These are phyloP conservation scores for Acacia crassicarpa DNA, from an alignment of 306 rosid genomes.

Conservation along the genomic window DNA sequence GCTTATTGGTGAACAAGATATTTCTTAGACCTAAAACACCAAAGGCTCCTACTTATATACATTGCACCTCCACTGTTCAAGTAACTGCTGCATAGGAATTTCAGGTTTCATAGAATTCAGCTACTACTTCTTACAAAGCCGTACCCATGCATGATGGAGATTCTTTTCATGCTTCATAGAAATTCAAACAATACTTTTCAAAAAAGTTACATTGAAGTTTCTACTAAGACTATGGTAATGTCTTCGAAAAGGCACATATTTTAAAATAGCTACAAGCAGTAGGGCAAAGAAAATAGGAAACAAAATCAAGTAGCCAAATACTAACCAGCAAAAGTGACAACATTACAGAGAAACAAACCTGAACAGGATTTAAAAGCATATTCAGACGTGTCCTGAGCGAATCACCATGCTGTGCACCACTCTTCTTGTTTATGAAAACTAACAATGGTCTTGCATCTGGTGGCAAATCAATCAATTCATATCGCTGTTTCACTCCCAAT, in stretches of 20 bases:
- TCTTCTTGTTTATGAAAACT: constrained; percentile 96
- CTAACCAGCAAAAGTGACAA: constrained; percentile 26
- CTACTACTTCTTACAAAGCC: not conserved
- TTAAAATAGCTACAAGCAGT: constrained; percentile 8
- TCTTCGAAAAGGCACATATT: constrained; percentile 15
- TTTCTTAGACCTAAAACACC: not conserved
- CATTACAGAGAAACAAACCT: constrained; percentile 62
- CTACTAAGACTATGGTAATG: not conserved
- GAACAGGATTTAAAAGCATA: constrained; percentile 85
- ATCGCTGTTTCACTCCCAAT: constrained; percentile 61
- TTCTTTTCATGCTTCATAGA: not conserved
- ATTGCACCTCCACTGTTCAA: not conserved
- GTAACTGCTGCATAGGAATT: not conserved
- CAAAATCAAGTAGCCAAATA: constrained; percentile 16
- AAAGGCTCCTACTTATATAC: not conserved
- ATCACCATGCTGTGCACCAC: constrained; percentile 99
- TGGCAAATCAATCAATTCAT: constrained; percentile 80
- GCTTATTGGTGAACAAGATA: not conserved
- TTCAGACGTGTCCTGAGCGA: constrained; percentile 80
- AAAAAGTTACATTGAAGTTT: not conserved
- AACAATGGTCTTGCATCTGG: constrained; percentile 90
- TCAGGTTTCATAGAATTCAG: not conserved
- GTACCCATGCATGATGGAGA: not conserved
- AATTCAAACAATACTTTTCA: not conserved
- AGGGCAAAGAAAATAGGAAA: constrained; percentile 19